Conservation (phyloP, 257 asterid species). For the Nicotiana benthamiana region DNA sequence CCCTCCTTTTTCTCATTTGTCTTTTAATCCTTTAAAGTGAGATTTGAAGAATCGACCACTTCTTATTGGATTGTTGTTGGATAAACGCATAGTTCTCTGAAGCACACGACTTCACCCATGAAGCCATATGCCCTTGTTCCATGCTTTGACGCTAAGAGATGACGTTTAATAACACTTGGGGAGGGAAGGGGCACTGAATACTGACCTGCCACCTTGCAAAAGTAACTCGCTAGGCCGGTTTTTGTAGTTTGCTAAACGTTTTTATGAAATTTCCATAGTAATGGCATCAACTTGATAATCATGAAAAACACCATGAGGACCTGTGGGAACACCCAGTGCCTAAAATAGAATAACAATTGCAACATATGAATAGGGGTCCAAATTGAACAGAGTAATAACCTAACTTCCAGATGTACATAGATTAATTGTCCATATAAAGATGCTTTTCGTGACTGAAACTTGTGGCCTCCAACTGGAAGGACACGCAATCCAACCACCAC, state of each 20-base stretch:
- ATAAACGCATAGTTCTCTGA: neutral
- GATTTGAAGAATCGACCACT: neutral
- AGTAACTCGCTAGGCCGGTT: conserved; percentile 42
- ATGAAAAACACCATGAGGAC: conserved; percentile 96
- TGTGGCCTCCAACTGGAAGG: neutral
- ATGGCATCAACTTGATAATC: conserved; percentile 95
- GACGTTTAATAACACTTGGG: neutral
- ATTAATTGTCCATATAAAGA: neutral
- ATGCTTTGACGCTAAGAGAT: neutral
- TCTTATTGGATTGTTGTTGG: neutral
- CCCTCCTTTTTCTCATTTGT: neutral
- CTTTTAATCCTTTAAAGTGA: neutral
- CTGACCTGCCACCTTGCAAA: conserved; percentile 72
- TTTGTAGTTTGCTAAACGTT: conserved; percentile 40
- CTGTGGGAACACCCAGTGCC: conserved; percentile 97
- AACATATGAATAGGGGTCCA: neutral
- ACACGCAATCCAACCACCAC: neutral
- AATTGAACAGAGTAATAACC: neutral
- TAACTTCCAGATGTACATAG: neutral
- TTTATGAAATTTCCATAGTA: conserved; percentile 74
- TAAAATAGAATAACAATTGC: conserved; percentile 14
- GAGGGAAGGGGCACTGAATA: neutral
- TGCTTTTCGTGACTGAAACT: neutral
- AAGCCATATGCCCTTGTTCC: neutral
- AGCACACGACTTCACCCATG: neutral